phyloP scores from a whole-genome alignment of 2,329 filamentous ascomycete genomes.

The Pseudogymnoascus sp. region DNA sequence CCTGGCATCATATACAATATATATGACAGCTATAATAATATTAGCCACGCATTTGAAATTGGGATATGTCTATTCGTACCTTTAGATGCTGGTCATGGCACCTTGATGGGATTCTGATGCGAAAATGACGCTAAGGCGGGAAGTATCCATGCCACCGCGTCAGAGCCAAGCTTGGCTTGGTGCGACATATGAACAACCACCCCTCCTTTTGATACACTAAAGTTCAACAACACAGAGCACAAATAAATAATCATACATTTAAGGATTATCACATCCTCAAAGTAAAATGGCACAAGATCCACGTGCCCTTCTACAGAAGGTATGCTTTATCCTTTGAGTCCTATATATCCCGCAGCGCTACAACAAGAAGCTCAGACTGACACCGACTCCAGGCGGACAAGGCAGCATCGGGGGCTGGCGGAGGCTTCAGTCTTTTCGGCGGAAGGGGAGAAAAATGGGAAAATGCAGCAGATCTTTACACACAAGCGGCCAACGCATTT shows the following conservation, averaged over 20 bases:
- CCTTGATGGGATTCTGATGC: neutral
- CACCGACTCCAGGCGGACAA: constrained; percentile 66
- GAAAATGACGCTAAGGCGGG: constrained; percentile 6
- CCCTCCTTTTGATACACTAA: neutral
- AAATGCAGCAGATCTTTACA: constrained; percentile 78
- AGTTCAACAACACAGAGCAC: constrained; percentile 9
- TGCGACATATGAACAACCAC: neutral
- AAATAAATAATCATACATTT: constrained; percentile 11
- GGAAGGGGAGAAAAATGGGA: constrained; percentile 82
- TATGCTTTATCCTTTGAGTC: constrained; percentile 28
- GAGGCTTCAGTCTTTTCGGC: constrained; percentile 86
- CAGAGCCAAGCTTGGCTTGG: constrained; percentile 7
- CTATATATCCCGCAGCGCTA: neutral
- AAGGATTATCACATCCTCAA: constrained; percentile 6
- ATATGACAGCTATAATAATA: neutral
- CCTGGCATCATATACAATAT: constrained; percentile 5
- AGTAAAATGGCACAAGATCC: constrained; percentile 64
- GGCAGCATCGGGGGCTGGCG: constrained; percentile 59
- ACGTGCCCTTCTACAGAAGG: constrained; percentile 69
- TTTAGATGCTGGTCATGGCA: neutral
- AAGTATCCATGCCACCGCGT: constrained; percentile 9
- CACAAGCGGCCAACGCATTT: constrained; percentile 85
- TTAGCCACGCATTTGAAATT: constrained; percentile 4
- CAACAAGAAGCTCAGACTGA: constrained; percentile 18
- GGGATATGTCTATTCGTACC: neutral